Base-by-base conservation (phyloP, 2,329 filamentous ascomycete genomes). In the Fusarium proliferatum region DNA sequence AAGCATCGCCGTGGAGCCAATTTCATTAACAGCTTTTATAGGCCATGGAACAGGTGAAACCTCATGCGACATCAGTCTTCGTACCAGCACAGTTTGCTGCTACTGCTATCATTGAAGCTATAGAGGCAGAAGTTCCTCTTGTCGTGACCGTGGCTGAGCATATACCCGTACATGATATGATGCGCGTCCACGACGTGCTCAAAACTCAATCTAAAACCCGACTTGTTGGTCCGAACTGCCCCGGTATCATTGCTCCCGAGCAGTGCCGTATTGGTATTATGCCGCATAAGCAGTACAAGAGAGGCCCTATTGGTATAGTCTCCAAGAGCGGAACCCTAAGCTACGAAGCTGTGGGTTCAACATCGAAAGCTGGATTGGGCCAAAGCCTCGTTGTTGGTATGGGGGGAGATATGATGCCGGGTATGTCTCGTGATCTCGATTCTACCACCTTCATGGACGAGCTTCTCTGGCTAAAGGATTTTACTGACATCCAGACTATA, bases 81-180 rank as follows among this genome's bases (percentile, higher is more conserved):
- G 92, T 94, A 1, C 91, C 92, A 1, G 92, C 92, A 4, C 87
- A 88, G 48, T 88, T 90, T 49, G 92, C 92, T 2, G 89, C 90
- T 3, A 83, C 85, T 48, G 92, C 92, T 1, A 93, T 94, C 72
- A 89, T 92, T 76, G 92, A 94, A 76, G 90, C 92, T 3, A 91
- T 96, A 65, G 92, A 93, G 78, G 93, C 93, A 1, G 92, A 95
- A 78, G 91, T 95, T 0, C 92, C 93, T 1, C 86, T 95, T 3
- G 90, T 95, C 23, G 92, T 95, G 9, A 91, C 92, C 6, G 93
- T 96, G 7, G 93, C 93, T 9, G 93, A 96, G 80, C 93, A 95
- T 79, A 92, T 95, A 42, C 93, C 93, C 0, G 83, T 94, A 26
- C 93, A 95, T 79, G 93, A 95, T 77, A 91, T 95, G 79, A 85